Conservation (phyloP, 257 asterid genomes). For the Echites panduratus region DNA sequence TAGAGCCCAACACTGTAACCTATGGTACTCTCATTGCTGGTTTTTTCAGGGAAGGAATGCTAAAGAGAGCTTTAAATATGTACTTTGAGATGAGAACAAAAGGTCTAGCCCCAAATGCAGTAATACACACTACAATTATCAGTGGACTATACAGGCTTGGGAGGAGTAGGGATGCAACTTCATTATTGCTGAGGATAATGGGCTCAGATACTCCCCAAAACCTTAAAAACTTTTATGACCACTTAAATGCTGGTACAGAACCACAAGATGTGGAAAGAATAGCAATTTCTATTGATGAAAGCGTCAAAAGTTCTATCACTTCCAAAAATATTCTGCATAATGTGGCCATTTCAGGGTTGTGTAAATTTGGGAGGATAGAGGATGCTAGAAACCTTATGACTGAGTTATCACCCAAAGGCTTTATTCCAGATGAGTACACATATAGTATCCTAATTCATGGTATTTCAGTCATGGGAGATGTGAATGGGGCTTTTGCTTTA, state of each 20-base stretch:
- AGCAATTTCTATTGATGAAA: constrained; percentile 46
- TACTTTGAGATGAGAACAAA: constrained; percentile 71
- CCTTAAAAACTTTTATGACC: constrained; percentile 34
- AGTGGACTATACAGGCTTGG: constrained; percentile 73
- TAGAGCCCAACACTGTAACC: constrained; percentile 54
- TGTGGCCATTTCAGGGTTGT: constrained; percentile 65
- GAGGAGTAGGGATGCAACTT: constrained; percentile 52
- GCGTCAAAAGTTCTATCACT: constrained; percentile 28
- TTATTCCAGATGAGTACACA: constrained; percentile 78
- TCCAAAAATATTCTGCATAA: constrained; percentile 65
- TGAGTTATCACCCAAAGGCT: constrained; percentile 50
- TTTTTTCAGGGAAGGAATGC: constrained; percentile 66
- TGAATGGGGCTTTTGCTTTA: constrained; percentile 71
- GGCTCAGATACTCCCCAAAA: constrained; percentile 41
- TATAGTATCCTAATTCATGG: constrained; percentile 73
- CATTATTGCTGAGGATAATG: constrained; percentile 54
- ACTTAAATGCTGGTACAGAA: constrained; percentile 26
- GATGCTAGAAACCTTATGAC: constrained; percentile 57
- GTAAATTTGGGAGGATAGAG: constrained; percentile 63
- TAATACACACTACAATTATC: constrained; percentile 60
- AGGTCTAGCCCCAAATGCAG: constrained; percentile 59
- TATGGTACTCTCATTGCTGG: constrained; percentile 83
- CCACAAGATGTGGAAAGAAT: constrained; percentile 39
- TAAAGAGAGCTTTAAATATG: constrained; percentile 60
- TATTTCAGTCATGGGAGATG: constrained; percentile 51